phyloP scores from a whole-genome alignment of 2,329 filamentous ascomycete species.

The Epichloe gansuensis region DNA sequence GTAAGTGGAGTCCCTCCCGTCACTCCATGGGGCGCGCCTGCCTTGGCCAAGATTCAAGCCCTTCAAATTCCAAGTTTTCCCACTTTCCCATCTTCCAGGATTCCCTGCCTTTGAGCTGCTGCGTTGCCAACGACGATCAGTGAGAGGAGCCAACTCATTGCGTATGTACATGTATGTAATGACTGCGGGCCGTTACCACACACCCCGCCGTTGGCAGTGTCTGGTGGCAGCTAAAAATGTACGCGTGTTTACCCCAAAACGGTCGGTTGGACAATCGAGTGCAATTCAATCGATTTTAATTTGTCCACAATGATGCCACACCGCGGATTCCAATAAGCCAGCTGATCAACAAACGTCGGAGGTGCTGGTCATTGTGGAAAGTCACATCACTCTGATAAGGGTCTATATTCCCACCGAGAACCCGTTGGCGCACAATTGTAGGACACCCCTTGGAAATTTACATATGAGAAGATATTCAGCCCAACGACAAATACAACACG shows the following conservation, averaged over 20 bases:
- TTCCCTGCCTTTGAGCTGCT: neutral
- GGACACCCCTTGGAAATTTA: neutral
- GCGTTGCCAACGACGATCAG: neutral
- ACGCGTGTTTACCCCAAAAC: neutral
- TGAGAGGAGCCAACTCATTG: too few relatives aligned
- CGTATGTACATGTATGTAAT: too few relatives aligned
- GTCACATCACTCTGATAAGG: slow-evolving; percentile 25
- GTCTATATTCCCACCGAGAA: slow-evolving; percentile 16
- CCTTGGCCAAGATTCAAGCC: neutral
- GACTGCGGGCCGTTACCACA: too few relatives aligned
- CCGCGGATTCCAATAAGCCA: neutral
- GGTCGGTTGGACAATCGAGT: neutral
- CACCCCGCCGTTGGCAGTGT: too few relatives aligned
- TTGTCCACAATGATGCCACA: slow-evolving; percentile 29
- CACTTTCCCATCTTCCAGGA: neutral
- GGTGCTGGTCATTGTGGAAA: slow-evolving; percentile 25
- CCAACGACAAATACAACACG: too few relatives aligned
- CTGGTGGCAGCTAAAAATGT: too few relatives aligned
- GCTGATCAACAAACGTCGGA: too few relatives aligned
- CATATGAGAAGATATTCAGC: too few relatives aligned
- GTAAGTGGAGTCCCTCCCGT: too few relatives aligned
- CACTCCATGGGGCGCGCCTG: too few relatives aligned
- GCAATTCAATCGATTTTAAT: neutral
- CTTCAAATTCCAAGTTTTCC: neutral
- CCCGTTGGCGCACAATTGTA: neutral